Base-by-base conservation (phyloP, 106 monocot genomes). In the Dioscorea dumetorum region DNA sequence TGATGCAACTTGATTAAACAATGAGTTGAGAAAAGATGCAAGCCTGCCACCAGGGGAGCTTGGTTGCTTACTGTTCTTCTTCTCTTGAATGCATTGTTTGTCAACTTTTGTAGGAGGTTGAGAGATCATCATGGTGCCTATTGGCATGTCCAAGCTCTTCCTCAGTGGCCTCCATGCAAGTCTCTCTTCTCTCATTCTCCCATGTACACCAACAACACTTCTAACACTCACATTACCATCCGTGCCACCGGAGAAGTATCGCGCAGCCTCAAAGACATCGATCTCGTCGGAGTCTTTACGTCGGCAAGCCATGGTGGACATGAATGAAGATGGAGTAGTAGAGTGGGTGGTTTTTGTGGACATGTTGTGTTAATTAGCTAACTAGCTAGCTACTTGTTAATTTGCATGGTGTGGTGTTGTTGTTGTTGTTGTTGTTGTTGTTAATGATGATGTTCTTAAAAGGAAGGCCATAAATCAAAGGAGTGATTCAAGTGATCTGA, bases 241-340 rank as follows among this genome's bases (percentile, higher is more conserved):
- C 12, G 61, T 21, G 48, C 16, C 21, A 1, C 70, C 74, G 35
- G 79, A 70, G 51, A 70, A 68, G 74, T 80, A 80, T 16, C 59
- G 24, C 0, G 74, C 59, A 0, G 79, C 79, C 23, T 80, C 79
- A 51, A 80, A 74, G 63, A 80, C 79, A 24, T 74, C 74, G 19
- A 80, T 74, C 79, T 80, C 74, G 1, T 18, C 65, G 17, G 74
- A 78, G n/a, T 22, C 59, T 3, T 24, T 8, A 7, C 66, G 28
- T 6, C 67, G 67, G 71, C 16, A 72, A 54, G 31, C 24, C 15
- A 32, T 41, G 41, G 41, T 41, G 41, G 41, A 41, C 9, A 41
- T 41, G 41, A 41, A 10, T 41, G 41, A 41, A 10, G 41, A 41
- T 6, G 41, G 41, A 41, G 41, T 10, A 41, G 41, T 5, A 41